Conservation (phyloP, 495 filamentous ascomycete species). For the Tuber borchii region DNA sequence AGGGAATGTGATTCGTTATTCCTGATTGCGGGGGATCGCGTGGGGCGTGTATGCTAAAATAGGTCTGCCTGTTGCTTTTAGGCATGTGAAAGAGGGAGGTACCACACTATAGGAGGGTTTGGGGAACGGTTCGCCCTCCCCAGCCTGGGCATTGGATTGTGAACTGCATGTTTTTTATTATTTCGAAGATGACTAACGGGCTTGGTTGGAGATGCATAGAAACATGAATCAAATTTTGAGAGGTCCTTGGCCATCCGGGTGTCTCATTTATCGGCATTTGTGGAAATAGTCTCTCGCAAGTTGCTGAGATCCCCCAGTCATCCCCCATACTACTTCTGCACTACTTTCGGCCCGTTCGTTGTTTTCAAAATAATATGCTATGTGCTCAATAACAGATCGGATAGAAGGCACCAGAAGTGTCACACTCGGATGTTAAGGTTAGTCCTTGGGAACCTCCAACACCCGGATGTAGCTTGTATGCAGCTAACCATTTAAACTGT, state of each 20-base stretch:
- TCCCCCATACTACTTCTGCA: background rate
- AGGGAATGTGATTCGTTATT: background rate
- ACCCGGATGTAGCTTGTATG: background rate
- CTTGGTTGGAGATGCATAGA: background rate
- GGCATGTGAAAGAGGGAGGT: background rate
- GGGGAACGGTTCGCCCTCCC: background rate
- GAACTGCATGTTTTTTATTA: background rate
- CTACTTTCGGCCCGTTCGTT: background rate
- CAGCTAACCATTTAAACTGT: background rate
- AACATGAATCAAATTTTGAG: background rate
- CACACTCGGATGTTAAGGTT: background rate
- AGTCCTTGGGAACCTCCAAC: background rate
- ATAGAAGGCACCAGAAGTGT: background rate
- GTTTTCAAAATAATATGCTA: background rate
- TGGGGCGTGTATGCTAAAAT: background rate
- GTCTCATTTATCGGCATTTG: background rate
- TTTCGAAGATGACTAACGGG: background rate
- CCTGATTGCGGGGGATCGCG: background rate
- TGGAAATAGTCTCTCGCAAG: background rate
- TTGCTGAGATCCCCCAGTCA: background rate
- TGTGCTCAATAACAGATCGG: background rate
- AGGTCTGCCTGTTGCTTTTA: background rate
- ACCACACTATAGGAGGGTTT: background rate
- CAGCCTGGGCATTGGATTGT: background rate
- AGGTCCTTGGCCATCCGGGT: background rate